Conservation (phyloP, 164 flowering plant species). For the Litsea cubeba region DNA sequence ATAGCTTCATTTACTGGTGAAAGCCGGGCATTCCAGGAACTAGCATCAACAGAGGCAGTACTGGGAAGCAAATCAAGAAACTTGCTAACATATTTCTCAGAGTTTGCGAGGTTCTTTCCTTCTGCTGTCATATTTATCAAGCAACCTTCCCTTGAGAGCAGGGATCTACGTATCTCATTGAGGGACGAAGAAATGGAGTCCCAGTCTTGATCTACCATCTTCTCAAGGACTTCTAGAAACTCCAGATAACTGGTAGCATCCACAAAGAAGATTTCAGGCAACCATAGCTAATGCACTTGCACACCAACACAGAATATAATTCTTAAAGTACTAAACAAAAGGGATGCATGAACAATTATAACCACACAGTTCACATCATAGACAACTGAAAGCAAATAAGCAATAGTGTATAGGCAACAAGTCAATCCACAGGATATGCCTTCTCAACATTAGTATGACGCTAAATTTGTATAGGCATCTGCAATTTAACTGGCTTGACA, state of each 20-base stretch:
- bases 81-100: conserved; percentile 68
- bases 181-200: conserved; percentile 72
- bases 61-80: conserved; percentile 90
- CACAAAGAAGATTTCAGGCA: not conserved
- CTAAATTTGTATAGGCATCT: not conserved
- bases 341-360: not conserved
- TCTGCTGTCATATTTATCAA: conserved; percentile 87
- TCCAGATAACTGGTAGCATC: conserved; percentile 67
- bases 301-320: not conserved
- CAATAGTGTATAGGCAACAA: not conserved
- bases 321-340: not conserved
- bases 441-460: too few species aligned
- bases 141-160: conserved; percentile 75
- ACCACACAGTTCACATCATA: not conserved
- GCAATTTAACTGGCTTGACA: not conserved
- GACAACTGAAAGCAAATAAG: not conserved
- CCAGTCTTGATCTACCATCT: conserved; percentile 90
- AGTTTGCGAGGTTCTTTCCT: conserved; percentile 55
- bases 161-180: conserved; percentile 80
- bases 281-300: not conserved
- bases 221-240: conserved; percentile 64
- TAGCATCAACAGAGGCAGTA: conserved; percentile 21
- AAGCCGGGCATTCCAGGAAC: conserved; percentile 56
- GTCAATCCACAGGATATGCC: not conserved
- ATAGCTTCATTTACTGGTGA: conserved; percentile 77